Evolutionary conservation across 129 eudicot genomes (phyloP), one percentile per base, ranked within the genome.

Genomic region (Flaveria ramosissima): DNA sequence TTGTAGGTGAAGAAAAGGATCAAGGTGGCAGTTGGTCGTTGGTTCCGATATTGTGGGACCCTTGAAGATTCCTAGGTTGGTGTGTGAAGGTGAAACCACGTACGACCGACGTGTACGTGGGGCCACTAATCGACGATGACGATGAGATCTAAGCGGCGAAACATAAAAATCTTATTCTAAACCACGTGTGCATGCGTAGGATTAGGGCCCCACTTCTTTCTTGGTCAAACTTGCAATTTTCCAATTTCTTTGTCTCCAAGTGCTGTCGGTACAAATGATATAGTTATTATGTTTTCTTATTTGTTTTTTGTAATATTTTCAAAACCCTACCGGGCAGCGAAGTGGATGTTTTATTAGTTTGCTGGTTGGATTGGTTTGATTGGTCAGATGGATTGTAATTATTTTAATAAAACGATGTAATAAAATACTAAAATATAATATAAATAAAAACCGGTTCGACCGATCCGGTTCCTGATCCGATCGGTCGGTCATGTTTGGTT

Each of bases 141-240:
- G 89, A 79, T 82, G 60, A 67, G 80, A 43, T 74, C 89, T 72
- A 81, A 78, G 83, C 77, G 70, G 72, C 88, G 81, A 45, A 47
- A 74, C 63, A 6, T n/a, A n/a, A 12, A 68, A 70, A 70, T 71
- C 62, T 71, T 71, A 66, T 39, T 72, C 77, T 32, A 7, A 53
- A 70, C 82, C 85, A 82, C 85, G 85, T 82, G 79, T 82, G 32
- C 48, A 19, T 23, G 64, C 55, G 39, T 66, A 6, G 60, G 61
- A 13, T 8, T 8, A 10, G 26, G 75, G 6, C 17, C 77, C 73
- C 23, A 41, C 27, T 39, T 69, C 10, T 65, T 71, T 65, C 16
- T 36, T 19, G 67, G 67, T 72, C 77, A 72, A 72, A 36, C 36
- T 55, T 20, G 12, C 52, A 32, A n/a, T 55, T 53, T 71, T 71